Evolutionary conservation across 345 rosid species (phyloP).

Genomic region (Aquilaria sinensis): DNA sequence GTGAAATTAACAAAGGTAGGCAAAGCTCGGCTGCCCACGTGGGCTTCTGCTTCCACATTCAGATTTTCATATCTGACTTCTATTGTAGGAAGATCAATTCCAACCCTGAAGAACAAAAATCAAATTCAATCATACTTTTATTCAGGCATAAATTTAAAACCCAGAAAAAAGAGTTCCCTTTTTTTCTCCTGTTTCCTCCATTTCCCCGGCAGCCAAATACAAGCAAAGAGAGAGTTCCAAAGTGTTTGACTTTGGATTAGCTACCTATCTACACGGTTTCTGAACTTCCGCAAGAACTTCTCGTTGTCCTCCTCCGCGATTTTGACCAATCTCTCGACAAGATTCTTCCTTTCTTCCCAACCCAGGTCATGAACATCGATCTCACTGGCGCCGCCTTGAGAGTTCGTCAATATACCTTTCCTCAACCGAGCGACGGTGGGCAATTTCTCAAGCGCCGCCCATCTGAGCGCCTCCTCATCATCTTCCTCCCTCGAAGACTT

Average conservation of each 20-base stretch:
- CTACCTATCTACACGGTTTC: slow-evolving; percentile 34
- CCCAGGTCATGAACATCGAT: slow-evolving; percentile 28
- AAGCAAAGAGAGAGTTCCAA: too few species aligned
- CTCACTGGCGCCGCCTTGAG: slow-evolving; percentile 26
- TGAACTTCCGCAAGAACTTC: slow-evolving; percentile 30
- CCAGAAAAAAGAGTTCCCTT: not conserved
- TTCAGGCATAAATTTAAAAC: not conserved
- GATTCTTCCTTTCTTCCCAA: slow-evolving; percentile 20
- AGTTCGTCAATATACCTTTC: slow-evolving; percentile 21
- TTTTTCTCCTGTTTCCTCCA: too few species aligned
- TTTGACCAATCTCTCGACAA: slow-evolving; percentile 26
- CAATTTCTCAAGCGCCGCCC: slow-evolving; percentile 41
- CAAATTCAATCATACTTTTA: not conserved
- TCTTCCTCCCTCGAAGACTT: slow-evolving; percentile 29
- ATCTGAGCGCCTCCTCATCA: slow-evolving; percentile 34
- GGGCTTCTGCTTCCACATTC: slow-evolving; percentile 25
- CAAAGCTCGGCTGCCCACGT: slow-evolving; percentile 24
- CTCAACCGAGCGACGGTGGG: slow-evolving; percentile 29
- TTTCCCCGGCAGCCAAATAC: not conserved
- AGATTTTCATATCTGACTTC: slow-evolving; percentile 40
- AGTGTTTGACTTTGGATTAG: too few species aligned
- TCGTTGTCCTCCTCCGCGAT: slow-evolving; percentile 26
- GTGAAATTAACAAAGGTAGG: slow-evolving; percentile 31
- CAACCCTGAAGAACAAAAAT: slow-evolving; percentile 22
- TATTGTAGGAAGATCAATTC: slow-evolving; percentile 30